phyloP scores from a whole-genome alignment of 768 basidiomycete species.

The Tricholoma flavovirens region DNA sequence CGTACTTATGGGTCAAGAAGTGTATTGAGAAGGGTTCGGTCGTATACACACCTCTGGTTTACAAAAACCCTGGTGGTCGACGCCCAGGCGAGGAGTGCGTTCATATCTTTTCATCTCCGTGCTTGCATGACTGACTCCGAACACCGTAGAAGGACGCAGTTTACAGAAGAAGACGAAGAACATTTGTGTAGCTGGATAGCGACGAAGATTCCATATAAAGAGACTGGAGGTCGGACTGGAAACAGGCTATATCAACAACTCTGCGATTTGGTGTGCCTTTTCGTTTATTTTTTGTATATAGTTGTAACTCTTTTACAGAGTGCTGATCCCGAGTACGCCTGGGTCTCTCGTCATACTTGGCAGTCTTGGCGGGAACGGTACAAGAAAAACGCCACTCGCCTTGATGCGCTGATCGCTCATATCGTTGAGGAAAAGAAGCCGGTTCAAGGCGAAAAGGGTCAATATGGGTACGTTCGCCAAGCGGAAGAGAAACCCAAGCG shows the following conservation, averaged over 20 bases:
- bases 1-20: slow-evolving; percentile 79
- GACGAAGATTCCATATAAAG: slow-evolving; percentile 76
- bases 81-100: slow-evolving; percentile 77
- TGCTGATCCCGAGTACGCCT: slow-evolving; percentile 64
- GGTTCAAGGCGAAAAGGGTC: slow-evolving; percentile 67
- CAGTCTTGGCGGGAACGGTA: slow-evolving; percentile 88
- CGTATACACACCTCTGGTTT: slow-evolving; percentile 68
- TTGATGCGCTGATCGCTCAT: slow-evolving; percentile 56
- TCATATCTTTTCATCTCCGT: neutral
- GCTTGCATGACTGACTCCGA: neutral
- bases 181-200: slow-evolving; percentile 77
- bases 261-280: slow-evolving; percentile 53
- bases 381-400: slow-evolving; percentile 70
- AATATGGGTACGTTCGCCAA: slow-evolving; percentile 76
- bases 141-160: slow-evolving; percentile 60
- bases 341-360: slow-evolving; percentile 84
- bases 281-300: neutral
- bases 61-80: slow-evolving; percentile 80
- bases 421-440: slow-evolving; percentile 72
- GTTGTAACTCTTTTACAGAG: slow-evolving; percentile 30
- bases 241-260: slow-evolving; percentile 81
- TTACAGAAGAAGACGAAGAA: slow-evolving; percentile 71
- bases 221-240: slow-evolving; percentile 75
- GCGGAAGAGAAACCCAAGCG: slow-evolving; percentile 64
- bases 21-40: slow-evolving; percentile 66